Evolutionary conservation across 176 grass and related monocot genomes (phyloP), one percentile per base, ranked within the genome.

Genomic region (Tuctoria greenei): DNA sequence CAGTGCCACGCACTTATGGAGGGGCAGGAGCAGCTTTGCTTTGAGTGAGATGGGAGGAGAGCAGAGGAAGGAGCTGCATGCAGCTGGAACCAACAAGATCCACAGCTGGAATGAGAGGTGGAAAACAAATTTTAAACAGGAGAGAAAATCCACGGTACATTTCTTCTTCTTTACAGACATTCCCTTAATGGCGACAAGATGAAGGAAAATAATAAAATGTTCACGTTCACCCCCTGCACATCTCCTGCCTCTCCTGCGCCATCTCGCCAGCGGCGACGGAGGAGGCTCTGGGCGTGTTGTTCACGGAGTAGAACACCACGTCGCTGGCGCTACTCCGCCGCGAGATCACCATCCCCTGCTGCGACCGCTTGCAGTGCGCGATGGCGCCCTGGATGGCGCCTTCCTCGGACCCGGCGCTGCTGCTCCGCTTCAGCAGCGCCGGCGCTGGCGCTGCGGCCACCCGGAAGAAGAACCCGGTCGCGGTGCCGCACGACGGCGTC

Each of bases 321-420:
- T 83, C 91, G 76, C 91, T 90, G 21, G 81, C 86, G 79, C 91
- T 90, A 66, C 74, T 88, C 70, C 89, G 55, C 23, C 55, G 55
- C 23, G 55, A 57, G 17, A 61, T 26, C 67, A 75, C 20, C 43
- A 31, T 63, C 68, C 76, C 73, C 60, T 81, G 84, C 10, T 70
- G 70, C 23, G 24, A 56, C 31, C 84, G 72, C 81, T 95, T 99
- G 87, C 95, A 95, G 83, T 99, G 90, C 8, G 95, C 89, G 66
- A 99, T 95, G 60, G 95, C 95, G 20, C 95, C 95, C 63, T 95
- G 95, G 57, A 99, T 92, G 8, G 89, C 84, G 34, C 84, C 84
- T 41, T 92, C 95, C 85, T 99, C 91, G 1, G 86, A 88, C 44
- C 83, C 76, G 16, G 66, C 82, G 79, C 88, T 93, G 85, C 81